Base-by-base conservation (phyloP, 2,329 filamentous ascomycete species). In the Colletotrichum sp. region DNA sequence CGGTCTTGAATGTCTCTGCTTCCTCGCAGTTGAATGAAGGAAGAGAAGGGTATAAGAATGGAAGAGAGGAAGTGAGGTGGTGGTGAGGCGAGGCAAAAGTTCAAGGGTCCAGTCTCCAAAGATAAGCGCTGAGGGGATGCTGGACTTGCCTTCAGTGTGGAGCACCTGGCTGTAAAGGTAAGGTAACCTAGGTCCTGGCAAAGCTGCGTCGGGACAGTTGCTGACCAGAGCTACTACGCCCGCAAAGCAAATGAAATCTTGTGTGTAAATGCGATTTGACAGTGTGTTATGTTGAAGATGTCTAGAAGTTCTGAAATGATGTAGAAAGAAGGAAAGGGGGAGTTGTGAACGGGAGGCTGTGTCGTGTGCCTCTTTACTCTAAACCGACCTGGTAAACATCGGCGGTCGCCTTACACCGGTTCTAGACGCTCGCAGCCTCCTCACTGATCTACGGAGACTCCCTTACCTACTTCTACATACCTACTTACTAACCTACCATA, bases 61-160 rank as follows among this genome's bases (percentile, higher is more conserved):
- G 13, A 60, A 34, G 30, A 72, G 39, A 49, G 63, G 49, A 28
- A n/a, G 49, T 30, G 72, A 65, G n/a, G 36, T 44, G 36, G 36
- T 44, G 39, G 39, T 21, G 39, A 52, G 44, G 44, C 39, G 64
- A 74, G 34, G 65, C 57, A 65, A 76, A 69, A 74, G 60, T 32
- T 64, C 63, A 52, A 74, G 74, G 70, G 71, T 74, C 70, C 65
- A 69, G 72, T 71, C 68, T 64, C 71, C 49, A 68, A 13, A 76
- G 74, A 76, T 76, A 76, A 76, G 74, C 73, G 57, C 74, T 74
- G 74, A 69, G 71, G 74, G 70, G 59, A 74, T 65, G 69, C 69
- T 75, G 34, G 68, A 75, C 68, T 72, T 66, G 73, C 49, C 70
- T 74, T 24, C 44, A 52, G 44, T 52, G 70, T 73, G 64, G 63